Percentiles rank a stretch among this genome's conserved stretches.
These are phyloP conservation scores for Suillus clintonianus DNA, from an alignment of 768 basidiomycete species.

Conservation along the genomic window DNA sequence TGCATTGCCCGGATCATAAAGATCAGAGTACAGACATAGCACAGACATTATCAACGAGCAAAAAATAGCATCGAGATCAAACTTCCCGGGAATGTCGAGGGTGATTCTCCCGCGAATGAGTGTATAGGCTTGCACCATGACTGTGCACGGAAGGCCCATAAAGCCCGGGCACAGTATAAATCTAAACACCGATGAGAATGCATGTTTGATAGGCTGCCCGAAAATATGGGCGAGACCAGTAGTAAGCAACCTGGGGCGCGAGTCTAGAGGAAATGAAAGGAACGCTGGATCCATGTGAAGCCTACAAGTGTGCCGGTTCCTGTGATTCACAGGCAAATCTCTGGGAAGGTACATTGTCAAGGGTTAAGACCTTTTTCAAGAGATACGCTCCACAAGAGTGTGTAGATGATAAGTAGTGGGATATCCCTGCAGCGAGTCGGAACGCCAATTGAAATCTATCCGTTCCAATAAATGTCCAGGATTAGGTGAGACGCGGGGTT, in stretches of 20 bases:
- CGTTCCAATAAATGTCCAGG: background rate
- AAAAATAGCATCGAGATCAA: background rate
- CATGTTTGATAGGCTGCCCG: background rate
- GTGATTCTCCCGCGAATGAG: slow-evolving; percentile 1
- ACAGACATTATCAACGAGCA: background rate
- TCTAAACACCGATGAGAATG: background rate
- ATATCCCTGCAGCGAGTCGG: background rate
- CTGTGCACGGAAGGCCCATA: background rate
- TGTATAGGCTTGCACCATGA: background rate
- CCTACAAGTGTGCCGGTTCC: background rate
- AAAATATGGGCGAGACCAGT: background rate
- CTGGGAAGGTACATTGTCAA: background rate
- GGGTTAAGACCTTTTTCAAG: background rate
- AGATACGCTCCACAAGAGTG: background rate
- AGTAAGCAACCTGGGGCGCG: background rate
- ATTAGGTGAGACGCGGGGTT: background rate
- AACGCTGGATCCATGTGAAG: background rate
- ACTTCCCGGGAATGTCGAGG: background rate
- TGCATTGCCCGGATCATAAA: background rate
- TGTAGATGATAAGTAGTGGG: background rate
- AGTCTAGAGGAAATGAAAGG: background rate
- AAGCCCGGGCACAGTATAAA: background rate
- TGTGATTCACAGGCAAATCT: background rate
- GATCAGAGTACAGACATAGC: background rate
- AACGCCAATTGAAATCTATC: background rate